Conservation (phyloP, 2,329 filamentous ascomycete genomes). For the Sporothrix protearum region DNA sequence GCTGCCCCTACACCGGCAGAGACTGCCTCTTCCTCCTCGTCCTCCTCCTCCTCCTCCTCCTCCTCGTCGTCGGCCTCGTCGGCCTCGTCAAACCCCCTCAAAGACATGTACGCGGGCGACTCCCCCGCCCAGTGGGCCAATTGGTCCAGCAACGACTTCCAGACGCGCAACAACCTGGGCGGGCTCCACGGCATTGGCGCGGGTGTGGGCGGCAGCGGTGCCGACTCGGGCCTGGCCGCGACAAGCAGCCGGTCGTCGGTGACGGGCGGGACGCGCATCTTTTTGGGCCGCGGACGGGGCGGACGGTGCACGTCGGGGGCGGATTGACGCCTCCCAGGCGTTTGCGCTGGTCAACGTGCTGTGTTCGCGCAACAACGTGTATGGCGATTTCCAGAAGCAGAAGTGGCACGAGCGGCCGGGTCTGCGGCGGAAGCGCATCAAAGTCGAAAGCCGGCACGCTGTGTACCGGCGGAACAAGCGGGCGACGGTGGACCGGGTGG, state of each 20-base stretch:
- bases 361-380: conserved; percentile 54
- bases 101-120: conserved; percentile 24
- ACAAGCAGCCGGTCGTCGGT: neutral
- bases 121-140: conserved; percentile 27
- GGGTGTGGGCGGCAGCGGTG: neutral
- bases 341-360: conserved; percentile 43
- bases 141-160: conserved; percentile 30
- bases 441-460: conserved; percentile 63
- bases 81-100: conserved; percentile 14
- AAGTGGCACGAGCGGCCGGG: conserved; percentile 72
- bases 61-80: neutral
- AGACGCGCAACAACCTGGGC: conserved; percentile 21
- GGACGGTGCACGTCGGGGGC: conserved; percentile 43
- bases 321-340: conserved; percentile 45
- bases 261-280: conserved; percentile 30
- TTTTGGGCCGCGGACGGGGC: conserved; percentile 44
- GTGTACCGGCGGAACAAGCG: conserved; percentile 68
- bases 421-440: conserved; percentile 71
- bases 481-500: conserved; percentile 60
- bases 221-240: neutral
- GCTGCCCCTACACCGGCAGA: neutral
- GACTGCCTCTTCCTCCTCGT: neutral
- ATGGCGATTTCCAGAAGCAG: conserved; percentile 54
- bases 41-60: neutral
- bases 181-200: neutral